Conservation (phyloP, 2,329 filamentous ascomycete species). For the Dothistroma pini region DNA sequence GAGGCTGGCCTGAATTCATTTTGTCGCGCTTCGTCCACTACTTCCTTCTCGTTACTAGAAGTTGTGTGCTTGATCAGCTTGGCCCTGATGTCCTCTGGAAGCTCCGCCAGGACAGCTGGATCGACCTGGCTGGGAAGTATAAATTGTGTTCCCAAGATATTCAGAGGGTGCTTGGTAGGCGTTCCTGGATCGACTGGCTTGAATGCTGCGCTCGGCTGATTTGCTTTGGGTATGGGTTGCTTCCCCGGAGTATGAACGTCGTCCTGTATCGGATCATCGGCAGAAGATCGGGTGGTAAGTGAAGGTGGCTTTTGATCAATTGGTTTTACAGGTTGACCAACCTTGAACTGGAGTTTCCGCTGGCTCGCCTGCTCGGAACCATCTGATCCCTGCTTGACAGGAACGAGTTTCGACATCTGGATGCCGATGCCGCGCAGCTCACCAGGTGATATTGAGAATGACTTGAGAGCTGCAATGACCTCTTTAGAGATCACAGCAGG, state of each 20-base stretch:
- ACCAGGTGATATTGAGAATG: slow-evolving; percentile 79
- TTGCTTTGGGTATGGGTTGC: slow-evolving; percentile 26
- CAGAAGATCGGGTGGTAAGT: slow-evolving; percentile 4
- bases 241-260: slow-evolving; percentile 42
- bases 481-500: slow-evolving; percentile 71
- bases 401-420: slow-evolving; percentile 89
- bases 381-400: slow-evolving; percentile 59
- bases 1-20: slow-evolving; percentile 23
- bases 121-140: slow-evolving; percentile 82
- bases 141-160: slow-evolving; percentile 85
- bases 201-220: slow-evolving; percentile 36
- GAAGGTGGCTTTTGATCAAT: slow-evolving; percentile 10
- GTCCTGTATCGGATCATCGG: slow-evolving; percentile 46
- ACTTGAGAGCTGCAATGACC: slow-evolving; percentile 76
- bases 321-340: slow-evolving; percentile 43
- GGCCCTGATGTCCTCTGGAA: slow-evolving; percentile 77
- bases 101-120: slow-evolving; percentile 72
- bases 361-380: slow-evolving; percentile 68
- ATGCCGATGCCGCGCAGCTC: slow-evolving; percentile 90
- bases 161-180: slow-evolving; percentile 63
- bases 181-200: slow-evolving; percentile 38
- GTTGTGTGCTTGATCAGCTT: slow-evolving; percentile 61
- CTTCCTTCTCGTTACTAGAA: slow-evolving; percentile 8
- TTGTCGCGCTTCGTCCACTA: slow-evolving; percentile 9
- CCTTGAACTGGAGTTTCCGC: slow-evolving; percentile 69